Base-by-base conservation (phyloP, 2,329 filamentous ascomycete genomes). In the Pestalotiopsis fici region DNA sequence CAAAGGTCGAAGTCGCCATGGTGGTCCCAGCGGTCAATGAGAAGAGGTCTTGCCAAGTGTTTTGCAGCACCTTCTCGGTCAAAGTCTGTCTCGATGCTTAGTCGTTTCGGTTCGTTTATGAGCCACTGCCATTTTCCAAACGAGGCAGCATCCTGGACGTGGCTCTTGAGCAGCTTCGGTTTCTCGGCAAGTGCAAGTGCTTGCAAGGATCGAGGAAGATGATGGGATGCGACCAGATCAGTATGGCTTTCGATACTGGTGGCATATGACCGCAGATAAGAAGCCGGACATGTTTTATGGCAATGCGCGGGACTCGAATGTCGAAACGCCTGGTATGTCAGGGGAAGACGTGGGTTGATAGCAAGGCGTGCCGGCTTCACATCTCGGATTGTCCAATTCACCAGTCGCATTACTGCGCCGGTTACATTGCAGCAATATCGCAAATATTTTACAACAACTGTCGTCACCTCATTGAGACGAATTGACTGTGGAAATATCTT, bases 381-480 rank as follows among this genome's bases (percentile, higher is more conserved):
- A 75, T 78, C 69, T 75, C 74, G 75, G 69, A 73, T 64, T 35
- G 63, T 62, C 69, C 69, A 74, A 69, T 69, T 71, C 74, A 69
- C 74, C 72, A 73, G 66, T 76, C 74, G 76, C 76, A 78, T 78
- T 76, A 76, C 76, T 77, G 73, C 72, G 63, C 68, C 66, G 62
- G 64, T 72, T 54, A 74, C 75, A 76, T 76, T 64, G 70, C 71
- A 72, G 37, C 67, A 31, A 56, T n/a, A 35, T 61, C 55, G 35
- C 28, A 12, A 25, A 21, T 0, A n/a, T n/a, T 12, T 13, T 1
- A 18, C 12, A 18, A 18, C 18, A 31, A 9, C 18, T 5, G 13
- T 7, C 18, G 37, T 59, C 64, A 60, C 23, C 37, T 23, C 55
- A 65, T 60, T 65, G 11, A 28, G 31, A 57, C 59, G 25, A 12